Conservation (phyloP, 2,329 filamentous ascomycete genomes). For the Fusarium citri region DNA sequence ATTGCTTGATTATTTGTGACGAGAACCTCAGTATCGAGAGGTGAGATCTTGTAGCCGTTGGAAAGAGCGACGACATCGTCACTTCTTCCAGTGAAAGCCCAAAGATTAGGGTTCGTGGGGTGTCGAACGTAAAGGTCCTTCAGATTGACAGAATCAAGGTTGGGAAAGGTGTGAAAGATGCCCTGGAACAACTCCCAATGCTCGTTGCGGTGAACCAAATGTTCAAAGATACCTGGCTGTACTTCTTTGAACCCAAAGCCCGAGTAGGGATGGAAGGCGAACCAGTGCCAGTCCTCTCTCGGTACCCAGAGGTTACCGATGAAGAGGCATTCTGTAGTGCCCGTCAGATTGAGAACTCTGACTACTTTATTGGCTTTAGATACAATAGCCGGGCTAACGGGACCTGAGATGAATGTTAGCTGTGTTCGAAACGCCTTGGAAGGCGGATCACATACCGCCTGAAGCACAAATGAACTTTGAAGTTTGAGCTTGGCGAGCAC, state of each 20-base stretch:
- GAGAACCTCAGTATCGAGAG: constrained; percentile 47
- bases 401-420: constrained; percentile 3
- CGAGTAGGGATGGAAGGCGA: constrained; percentile 50
- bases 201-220: constrained; percentile 50
- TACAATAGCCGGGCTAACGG: constrained; percentile 45
- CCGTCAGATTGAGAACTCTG: constrained; percentile 50
- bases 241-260: constrained; percentile 52
- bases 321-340: constrained; percentile 51
- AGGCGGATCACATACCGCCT: neutral
- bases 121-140: constrained; percentile 49
- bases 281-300: constrained; percentile 50
- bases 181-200: constrained; percentile 31
- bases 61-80: constrained; percentile 49
- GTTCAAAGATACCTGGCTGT: constrained; percentile 47
- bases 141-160: constrained; percentile 45
- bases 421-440: neutral
- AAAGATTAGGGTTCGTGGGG: constrained; percentile 45
- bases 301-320: constrained; percentile 48
- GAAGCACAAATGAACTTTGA: constrained; percentile 53
- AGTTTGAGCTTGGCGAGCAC: constrained; percentile 47
- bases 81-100: constrained; percentile 48
- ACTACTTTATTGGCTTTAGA: constrained; percentile 50
- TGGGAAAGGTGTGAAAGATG: constrained; percentile 50
- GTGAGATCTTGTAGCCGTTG: constrained; percentile 50
- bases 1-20: constrained; percentile 45